Conservation (phyloP, 768 basidiomycete species). For the Termitomyces sp. region DNA sequence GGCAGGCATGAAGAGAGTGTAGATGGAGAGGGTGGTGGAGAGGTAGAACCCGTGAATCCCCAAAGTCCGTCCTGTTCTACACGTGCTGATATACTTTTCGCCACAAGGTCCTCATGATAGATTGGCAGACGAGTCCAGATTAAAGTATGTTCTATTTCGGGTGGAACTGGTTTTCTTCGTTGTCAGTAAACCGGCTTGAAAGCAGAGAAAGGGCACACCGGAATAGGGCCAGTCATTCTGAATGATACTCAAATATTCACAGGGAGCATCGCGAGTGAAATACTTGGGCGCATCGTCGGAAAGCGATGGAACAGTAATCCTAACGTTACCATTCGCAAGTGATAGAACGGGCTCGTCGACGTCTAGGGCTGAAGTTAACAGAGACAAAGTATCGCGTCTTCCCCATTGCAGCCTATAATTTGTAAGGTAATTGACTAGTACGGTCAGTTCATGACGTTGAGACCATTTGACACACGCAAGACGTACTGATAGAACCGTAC, state of each 20-base stretch:
- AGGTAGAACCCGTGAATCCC: slow-evolving; percentile 66
- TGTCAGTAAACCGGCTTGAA: slow-evolving; percentile 26
- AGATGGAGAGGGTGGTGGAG: slow-evolving; percentile 56
- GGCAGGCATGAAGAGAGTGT: slow-evolving; percentile 51
- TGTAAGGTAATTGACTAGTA: slow-evolving; percentile 63
- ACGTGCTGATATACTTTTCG: slow-evolving; percentile 43
- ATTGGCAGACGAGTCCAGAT: slow-evolving; percentile 77
- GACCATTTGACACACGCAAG: background rate
- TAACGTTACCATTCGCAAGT: background rate
- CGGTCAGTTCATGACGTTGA: background rate
- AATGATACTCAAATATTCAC: slow-evolving; percentile 60
- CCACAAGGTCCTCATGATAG: slow-evolving; percentile 53
- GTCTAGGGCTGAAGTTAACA: slow-evolving; percentile 52
- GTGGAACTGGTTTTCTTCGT: slow-evolving; percentile 41
- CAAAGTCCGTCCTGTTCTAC: slow-evolving; percentile 74
- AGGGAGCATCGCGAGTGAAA: slow-evolving; percentile 60
- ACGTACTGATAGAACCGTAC: slow-evolving; percentile 63
- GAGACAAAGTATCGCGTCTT: slow-evolving; percentile 54
- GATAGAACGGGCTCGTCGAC: slow-evolving; percentile 10
- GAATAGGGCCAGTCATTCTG: slow-evolving; percentile 91
- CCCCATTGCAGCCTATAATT: slow-evolving; percentile 74
- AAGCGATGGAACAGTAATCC: slow-evolving; percentile 21
- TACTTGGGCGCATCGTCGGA: slow-evolving; percentile 41
- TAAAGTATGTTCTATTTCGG: slow-evolving; percentile 66
- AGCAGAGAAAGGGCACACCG: slow-evolving; percentile 31